phyloP scores from a whole-genome alignment of 768 basidiomycete species.

The Lepiota venenata region DNA sequence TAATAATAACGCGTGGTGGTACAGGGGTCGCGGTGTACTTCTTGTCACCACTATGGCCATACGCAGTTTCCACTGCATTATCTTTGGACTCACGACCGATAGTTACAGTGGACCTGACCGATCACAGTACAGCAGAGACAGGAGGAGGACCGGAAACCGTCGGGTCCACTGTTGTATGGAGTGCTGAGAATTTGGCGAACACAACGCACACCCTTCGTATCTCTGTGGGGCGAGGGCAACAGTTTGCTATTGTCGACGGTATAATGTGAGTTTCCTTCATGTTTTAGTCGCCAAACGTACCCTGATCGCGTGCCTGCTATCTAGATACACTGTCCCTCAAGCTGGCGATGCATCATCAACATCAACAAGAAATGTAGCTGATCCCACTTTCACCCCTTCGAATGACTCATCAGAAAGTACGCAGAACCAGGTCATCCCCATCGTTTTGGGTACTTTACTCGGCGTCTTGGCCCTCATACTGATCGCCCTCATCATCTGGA shows the following conservation, averaged over 20 bases:
- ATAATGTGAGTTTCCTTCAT: constrained; percentile 28
- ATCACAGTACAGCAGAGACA: constrained; percentile 26
- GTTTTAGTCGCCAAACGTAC: not conserved
- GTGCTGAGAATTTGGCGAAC: constrained; percentile 27
- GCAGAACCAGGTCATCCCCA: not conserved
- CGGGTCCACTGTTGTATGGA: constrained; percentile 34
- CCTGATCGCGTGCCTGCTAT: not conserved
- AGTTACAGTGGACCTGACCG: constrained; percentile 35
- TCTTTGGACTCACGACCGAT: constrained; percentile 32
- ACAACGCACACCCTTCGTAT: constrained; percentile 33
- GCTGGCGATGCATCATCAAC: constrained; percentile 13
- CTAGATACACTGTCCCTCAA: constrained; percentile 23
- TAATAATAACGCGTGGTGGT: not conserved
- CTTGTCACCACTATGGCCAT: constrained; percentile 44
- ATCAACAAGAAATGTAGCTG: no score
- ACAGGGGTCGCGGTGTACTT: constrained; percentile 42
- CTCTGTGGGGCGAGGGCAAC: constrained; percentile 32
- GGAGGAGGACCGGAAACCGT: constrained; percentile 35
- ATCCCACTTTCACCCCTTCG: no score
- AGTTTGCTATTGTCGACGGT: constrained; percentile 35
- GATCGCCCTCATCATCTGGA: constrained; percentile 1
- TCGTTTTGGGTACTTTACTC: not conserved
- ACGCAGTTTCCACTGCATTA: constrained; percentile 36
- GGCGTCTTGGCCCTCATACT: constrained; percentile 4
- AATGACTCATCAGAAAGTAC: no score